A percentile compares a stretch with the other conserved stretches of the same genome.
These are phyloP conservation scores for Neurospora sp. DNA, from an alignment of 495 filamentous ascomycete genomes.

Conservation along the genomic window DNA sequence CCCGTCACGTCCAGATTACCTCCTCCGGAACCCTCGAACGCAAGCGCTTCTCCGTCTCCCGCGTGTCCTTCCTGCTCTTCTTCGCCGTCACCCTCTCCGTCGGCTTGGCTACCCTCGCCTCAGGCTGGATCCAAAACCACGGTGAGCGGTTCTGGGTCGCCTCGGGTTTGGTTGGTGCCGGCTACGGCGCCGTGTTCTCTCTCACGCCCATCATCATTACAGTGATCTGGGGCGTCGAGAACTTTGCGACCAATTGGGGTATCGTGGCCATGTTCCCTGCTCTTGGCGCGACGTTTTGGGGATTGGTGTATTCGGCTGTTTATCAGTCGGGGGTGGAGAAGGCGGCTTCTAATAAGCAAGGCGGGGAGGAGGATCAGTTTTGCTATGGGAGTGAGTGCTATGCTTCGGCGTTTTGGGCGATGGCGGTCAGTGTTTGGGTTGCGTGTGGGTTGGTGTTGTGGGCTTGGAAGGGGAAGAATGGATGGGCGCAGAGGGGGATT, in stretches of 20 bases:
- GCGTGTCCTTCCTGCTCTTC: slow-evolving; percentile 66
- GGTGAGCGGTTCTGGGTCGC: slow-evolving; percentile 67
- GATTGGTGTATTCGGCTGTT: slow-evolving; percentile 66
- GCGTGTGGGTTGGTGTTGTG: slow-evolving; percentile 62
- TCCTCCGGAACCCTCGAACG: slow-evolving; percentile 14
- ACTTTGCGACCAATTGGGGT: slow-evolving; percentile 97
- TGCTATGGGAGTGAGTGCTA: slow-evolving; percentile 77
- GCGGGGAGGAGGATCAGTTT: slow-evolving; percentile 35
- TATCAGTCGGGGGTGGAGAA: slow-evolving; percentile 57
- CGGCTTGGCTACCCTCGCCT: slow-evolving; percentile 66
- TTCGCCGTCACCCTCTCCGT: slow-evolving; percentile 66
- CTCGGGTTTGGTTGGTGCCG: slow-evolving; percentile 70
- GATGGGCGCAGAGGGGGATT: slow-evolving; percentile 72
- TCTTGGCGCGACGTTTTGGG: slow-evolving; percentile 74
- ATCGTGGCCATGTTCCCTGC: slow-evolving; percentile 88
- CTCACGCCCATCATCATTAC: slow-evolving; percentile 83
- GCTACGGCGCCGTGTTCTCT: slow-evolving; percentile 86
- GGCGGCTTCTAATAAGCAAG: slow-evolving; percentile 10
- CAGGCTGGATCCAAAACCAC: slow-evolving; percentile 55
- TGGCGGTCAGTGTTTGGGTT: slow-evolving; percentile 65
- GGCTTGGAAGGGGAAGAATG: slow-evolving; percentile 69
- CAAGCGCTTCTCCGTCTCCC: slow-evolving; percentile 52
- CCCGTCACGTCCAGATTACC: slow-evolving; percentile 29
- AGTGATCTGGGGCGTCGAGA: slow-evolving; percentile 95
- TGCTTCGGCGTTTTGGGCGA: slow-evolving; percentile 66